phyloP scores from a whole-genome alignment of 169 alveolate genomes.

The Cryptosporidium sp. region DNA sequence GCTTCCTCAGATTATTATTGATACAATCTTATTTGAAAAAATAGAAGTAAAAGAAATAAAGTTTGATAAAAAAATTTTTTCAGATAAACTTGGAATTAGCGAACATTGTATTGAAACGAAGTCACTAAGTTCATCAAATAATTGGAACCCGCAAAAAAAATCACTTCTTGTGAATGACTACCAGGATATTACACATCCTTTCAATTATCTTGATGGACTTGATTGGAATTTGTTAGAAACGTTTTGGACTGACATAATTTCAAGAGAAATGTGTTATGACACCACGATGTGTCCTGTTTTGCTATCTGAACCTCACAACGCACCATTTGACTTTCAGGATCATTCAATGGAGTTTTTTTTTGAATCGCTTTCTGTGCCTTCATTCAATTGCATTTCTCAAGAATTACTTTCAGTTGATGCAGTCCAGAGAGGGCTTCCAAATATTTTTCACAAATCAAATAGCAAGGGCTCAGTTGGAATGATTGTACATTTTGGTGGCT shows the following conservation, averaged over 20 bases:
- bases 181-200: slow-evolving; percentile 17
- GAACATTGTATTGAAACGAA: not conserved
- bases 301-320: slow-evolving; percentile 68
- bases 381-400: slow-evolving; percentile 50
- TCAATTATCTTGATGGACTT: slow-evolving; percentile 33
- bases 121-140: not conserved
- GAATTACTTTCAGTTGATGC: slow-evolving; percentile 48
- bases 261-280: slow-evolving; percentile 63
- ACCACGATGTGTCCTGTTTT: slow-evolving; percentile 22
- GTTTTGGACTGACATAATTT: slow-evolving; percentile 68
- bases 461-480: slow-evolving; percentile 51
- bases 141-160: not conserved
- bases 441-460: slow-evolving; percentile 14
- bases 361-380: slow-evolving; percentile 57
- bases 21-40: slow-evolving; percentile 39
- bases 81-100: not conserved
- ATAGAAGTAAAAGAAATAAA: slow-evolving; percentile 18
- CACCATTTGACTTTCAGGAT: slow-evolving; percentile 73
- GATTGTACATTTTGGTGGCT: slow-evolving; percentile 49
- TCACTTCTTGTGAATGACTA: slow-evolving; percentile 24
- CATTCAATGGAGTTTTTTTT: slow-evolving; percentile 72
- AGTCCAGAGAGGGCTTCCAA: slow-evolving; percentile 54
- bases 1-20: slow-evolving; percentile 30
- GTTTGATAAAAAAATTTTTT: not conserved
- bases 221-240: slow-evolving; percentile 74